Evolutionary conservation across 352 stramenopile species (phyloP).

Genomic region (Phytophthora meadii): DNA sequence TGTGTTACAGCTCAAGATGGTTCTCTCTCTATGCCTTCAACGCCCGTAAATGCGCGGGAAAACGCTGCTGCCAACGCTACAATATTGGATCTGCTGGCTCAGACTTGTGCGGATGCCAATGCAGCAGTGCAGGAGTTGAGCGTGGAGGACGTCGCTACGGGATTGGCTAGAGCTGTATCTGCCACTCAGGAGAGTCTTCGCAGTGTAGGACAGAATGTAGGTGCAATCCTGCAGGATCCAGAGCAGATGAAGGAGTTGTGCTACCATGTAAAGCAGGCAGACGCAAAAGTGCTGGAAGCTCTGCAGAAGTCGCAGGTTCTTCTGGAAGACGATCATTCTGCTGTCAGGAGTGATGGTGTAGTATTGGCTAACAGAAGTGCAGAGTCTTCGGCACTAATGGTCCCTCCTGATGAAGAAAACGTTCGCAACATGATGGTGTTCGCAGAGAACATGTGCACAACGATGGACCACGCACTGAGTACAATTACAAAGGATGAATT

Average conservation of each 20-base stretch:
- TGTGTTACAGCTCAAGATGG: conserved; percentile 31
- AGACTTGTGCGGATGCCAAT: conserved; percentile 70
- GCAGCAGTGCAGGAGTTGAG: conserved; percentile 58
- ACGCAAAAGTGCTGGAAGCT: conserved; percentile 56
- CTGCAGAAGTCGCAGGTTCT: conserved; percentile 35
- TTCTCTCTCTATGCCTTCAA: background rate
- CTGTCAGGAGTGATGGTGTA: conserved; percentile 1
- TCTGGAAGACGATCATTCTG: conserved; percentile 27
- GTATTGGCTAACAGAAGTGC: conserved; percentile 5
- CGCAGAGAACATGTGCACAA: conserved; percentile 75
- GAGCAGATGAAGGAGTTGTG: conserved; percentile 67
- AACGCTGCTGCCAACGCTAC: conserved; percentile 44
- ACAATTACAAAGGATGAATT: conserved; percentile 83
- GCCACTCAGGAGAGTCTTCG: conserved; percentile 73
- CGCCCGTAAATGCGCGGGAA: conserved; percentile 6
- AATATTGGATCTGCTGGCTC: conserved; percentile 71
- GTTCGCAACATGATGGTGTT: conserved; percentile 80
- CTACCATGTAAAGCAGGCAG: conserved; percentile 57
- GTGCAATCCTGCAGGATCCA: conserved; percentile 67
- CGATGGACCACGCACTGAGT: conserved; percentile 74
- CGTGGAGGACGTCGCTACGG: conserved; percentile 58
- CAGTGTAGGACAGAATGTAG: conserved; percentile 60
- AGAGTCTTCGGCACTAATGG: conserved; percentile 21
- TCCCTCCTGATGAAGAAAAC: conserved; percentile 64
- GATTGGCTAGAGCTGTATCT: conserved; percentile 59